Base-by-base conservation (phyloP, 495 filamentous ascomycete species). In the Neurospora terricola region DNA sequence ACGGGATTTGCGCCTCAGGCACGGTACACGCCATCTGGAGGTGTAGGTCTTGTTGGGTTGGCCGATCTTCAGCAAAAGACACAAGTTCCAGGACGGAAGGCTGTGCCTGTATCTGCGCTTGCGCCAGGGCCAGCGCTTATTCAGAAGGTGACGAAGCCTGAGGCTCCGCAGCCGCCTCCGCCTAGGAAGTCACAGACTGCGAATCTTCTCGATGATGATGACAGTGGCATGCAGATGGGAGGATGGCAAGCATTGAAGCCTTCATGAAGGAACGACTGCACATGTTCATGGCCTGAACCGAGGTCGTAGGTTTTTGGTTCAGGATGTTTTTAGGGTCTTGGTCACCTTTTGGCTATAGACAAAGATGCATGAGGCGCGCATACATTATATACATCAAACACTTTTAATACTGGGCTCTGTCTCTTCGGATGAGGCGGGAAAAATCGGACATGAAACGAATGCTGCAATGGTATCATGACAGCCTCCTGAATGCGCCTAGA, bases 201-300 rank as follows among this genome's bases (percentile, higher is more conserved):
- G 14, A 74, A 84, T 14, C 84, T 85, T 71, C 76, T 86, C 23
- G 75, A 86, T 8, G 79, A 77, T 12, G 80, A 80, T 43, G 83
- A 85, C 38, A 81, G 70, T 16, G 73, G 45, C n/a, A 62, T 70
- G 30, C 81, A 84, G 72, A 78, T 87, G 78, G 80, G 81, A 12
- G 81, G 81, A 39, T 87, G 85, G 85, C 82, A 86, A 71, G 83
- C 84, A 12, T 70, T 87, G 74, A 85, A 84, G 71, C 85, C 80
- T n/a, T 74, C 79, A 9, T 77, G 54, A 73, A 62, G 16, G 36
- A 12, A 69, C n/a, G 38, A 48, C 34, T 18, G 10, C 14, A 69
- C 30, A 9, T 54, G 11, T 23, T 27, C 43, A 38, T 59, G 18
- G 42, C 6, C 30, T 39, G 59, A 42, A 30, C n/a, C 12, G 34